Percentiles rank a stretch among this genome's conserved stretches.
phyloP scores from a whole-genome alignment of 805 yeast genomes.

The Myxozyma melibiosi region DNA sequence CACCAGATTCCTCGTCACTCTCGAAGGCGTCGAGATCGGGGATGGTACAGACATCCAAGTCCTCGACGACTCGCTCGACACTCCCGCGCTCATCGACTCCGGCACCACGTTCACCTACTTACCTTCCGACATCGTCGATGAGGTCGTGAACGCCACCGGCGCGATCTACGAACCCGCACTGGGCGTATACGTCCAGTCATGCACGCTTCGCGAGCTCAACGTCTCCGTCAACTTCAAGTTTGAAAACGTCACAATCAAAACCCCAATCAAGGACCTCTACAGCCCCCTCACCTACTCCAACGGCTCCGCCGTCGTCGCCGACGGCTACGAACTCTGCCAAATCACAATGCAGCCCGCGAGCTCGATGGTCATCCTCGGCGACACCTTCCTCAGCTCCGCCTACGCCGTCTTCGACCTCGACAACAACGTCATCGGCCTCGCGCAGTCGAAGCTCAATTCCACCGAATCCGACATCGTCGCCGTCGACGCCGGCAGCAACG shows the following conservation, averaged over 20 bases:
- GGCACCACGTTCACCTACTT: conserved; percentile 56
- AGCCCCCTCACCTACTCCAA: conserved; percentile 17
- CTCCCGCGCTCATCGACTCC: conserved; percentile 54
- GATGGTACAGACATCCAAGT: background rate
- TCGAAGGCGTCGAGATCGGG: conserved; percentile 16
- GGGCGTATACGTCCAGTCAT: conserved; percentile 48
- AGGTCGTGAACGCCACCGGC: conserved; percentile 43
- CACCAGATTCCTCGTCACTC: conserved; percentile 15
- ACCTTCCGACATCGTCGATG: conserved; percentile 44
- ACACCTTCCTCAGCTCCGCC: conserved; percentile 54
- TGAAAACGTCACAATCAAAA: conserved; percentile 52
- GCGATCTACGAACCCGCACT: conserved; percentile 41
- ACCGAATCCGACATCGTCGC: conserved; percentile 34
- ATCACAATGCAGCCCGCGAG: conserved; percentile 38
- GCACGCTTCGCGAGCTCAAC: conserved; percentile 38
- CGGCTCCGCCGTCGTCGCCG: conserved; percentile 21
- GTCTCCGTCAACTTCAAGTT: conserved; percentile 50
- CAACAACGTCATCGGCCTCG: conserved; percentile 56
- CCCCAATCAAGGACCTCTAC: conserved; percentile 45
- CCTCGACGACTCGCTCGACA: conserved; percentile 3
- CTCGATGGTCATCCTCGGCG: conserved; percentile 51
- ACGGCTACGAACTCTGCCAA: conserved; percentile 35
- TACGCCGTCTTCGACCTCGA: conserved; percentile 64
- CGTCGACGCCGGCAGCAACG: no score
- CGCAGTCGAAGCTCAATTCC: conserved; percentile 45